Percentiles rank a stretch among this genome's conserved stretches.
Evolutionary conservation across 1,139 yeast species (phyloP).

Genomic region (Protomyces inundatus): DNA sequence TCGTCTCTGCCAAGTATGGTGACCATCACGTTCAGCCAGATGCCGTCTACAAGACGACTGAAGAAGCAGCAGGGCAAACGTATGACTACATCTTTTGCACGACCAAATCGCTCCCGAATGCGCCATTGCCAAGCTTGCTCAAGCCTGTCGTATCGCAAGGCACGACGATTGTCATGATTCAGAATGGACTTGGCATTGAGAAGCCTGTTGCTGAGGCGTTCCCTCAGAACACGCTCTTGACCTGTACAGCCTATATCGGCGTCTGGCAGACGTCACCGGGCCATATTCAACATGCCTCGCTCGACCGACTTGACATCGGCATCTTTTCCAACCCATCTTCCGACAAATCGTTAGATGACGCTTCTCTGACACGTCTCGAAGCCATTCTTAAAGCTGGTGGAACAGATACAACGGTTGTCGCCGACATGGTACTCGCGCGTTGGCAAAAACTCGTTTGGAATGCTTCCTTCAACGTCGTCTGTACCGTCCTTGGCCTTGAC

Average conservation of each 20-base stretch:
- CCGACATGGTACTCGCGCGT: conserved; percentile 40
- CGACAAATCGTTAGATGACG: neutral
- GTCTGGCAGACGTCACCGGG: conserved; percentile 53
- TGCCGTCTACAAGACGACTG: conserved; percentile 1
- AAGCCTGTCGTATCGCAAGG: conserved; percentile 49
- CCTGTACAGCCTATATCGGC: conserved; percentile 66
- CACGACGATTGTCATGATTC: conserved; percentile 57
- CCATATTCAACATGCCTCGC: conserved; percentile 47
- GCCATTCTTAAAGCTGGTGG: conserved; percentile 17
- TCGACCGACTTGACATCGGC: conserved; percentile 55
- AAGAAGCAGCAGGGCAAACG: conserved; percentile 38
- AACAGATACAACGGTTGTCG: neutral
- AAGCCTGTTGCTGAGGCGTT: conserved; percentile 51
- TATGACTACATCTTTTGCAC: conserved; percentile 63
- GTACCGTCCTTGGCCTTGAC: conserved; percentile 48
- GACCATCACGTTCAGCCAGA: conserved; percentile 28
- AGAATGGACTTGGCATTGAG: conserved; percentile 72
- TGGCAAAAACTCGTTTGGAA: conserved; percentile 74
- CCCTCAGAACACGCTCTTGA: conserved; percentile 54
- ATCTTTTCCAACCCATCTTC: neutral
- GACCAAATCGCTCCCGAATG: conserved; percentile 69
- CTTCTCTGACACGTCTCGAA: conserved; percentile 18
- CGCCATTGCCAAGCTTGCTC: conserved; percentile 51
- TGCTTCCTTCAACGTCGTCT: conserved; percentile 58
- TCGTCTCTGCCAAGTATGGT: conserved; percentile 62